A percentile compares a stretch with the other conserved stretches of the same genome.
Conservation (phyloP, 2,329 filamentous ascomycete species). For the Xylogone sp. region DNA sequence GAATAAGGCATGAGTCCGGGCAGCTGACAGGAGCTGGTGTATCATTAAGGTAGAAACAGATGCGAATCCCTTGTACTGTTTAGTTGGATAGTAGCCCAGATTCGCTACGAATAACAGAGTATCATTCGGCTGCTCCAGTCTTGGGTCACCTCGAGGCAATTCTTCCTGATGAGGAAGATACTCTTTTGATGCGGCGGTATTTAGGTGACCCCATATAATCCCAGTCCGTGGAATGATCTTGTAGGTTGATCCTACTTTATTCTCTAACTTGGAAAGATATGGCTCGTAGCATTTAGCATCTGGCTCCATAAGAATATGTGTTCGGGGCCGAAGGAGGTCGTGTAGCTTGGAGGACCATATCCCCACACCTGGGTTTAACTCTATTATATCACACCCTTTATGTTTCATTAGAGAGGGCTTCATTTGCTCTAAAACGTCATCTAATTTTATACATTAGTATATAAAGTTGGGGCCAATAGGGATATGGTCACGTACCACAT, state of each 20-base stretch:
- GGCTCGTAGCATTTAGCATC: constrained; percentile 53
- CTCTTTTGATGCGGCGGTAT: constrained; percentile 45
- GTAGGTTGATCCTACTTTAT: constrained; percentile 42
- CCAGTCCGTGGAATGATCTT: constrained; percentile 52
- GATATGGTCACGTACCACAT: constrained; percentile 30
- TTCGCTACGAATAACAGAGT: constrained; percentile 72
- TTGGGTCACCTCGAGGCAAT: constrained; percentile 31
- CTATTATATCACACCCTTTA: constrained; percentile 77
- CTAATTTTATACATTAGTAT: no score
- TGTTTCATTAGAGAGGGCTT: constrained; percentile 65
- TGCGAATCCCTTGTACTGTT: constrained; percentile 45
- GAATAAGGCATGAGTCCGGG: constrained; percentile 56
- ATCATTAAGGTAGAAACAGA: constrained; percentile 56
- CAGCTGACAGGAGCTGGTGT: constrained; percentile 57
- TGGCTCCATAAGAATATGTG: constrained; percentile 80
- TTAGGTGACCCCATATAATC: constrained; percentile 57
- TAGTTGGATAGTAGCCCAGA: constrained; percentile 51
- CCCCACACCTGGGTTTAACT: constrained; percentile 78
- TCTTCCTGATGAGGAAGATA: constrained; percentile 51
- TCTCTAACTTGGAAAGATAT: constrained; percentile 56
- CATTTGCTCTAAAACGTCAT: constrained; percentile 55
- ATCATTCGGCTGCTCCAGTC: constrained; percentile 55
- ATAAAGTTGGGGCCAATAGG: no score
- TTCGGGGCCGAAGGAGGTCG: constrained; percentile 69
- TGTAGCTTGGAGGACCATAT: constrained; percentile 78